Conservation (phyloP, 164 flowering plant genomes). For the Stephania japonica region DNA sequence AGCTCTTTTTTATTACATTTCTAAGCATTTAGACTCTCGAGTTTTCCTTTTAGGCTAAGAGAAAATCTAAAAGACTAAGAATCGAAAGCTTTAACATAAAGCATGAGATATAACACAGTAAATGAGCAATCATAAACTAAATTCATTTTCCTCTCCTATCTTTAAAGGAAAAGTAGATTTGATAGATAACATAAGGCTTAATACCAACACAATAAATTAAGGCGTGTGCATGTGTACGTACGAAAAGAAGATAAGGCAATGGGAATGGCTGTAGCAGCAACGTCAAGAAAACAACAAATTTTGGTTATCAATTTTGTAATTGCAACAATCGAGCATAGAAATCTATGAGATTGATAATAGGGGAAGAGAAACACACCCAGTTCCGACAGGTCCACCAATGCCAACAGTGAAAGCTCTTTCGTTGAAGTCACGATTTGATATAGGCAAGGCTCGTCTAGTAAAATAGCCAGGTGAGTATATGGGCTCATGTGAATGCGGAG, state of each 20-base stretch:
- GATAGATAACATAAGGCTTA: background rate
- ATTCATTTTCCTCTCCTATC: background rate
- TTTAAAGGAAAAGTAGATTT: background rate
- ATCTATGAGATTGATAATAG: background rate
- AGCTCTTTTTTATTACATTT: too few relatives aligned
- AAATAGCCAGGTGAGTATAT: constrained; percentile 91
- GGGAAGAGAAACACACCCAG: constrained; percentile 51
- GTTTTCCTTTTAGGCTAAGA: too few relatives aligned
- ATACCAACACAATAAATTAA: background rate
- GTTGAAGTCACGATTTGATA: constrained; percentile 57
- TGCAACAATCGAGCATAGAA: background rate
- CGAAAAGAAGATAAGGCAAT: background rate
- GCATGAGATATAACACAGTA: too few relatives aligned
- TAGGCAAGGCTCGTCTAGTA: constrained; percentile 72
- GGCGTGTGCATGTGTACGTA: background rate
- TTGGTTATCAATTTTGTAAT: too few relatives aligned
- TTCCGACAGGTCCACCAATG: constrained; percentile 98
- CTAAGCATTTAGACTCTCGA: too few relatives aligned
- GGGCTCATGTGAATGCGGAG: constrained; percentile 96
- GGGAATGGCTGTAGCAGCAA: background rate
- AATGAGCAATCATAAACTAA: too few relatives aligned
- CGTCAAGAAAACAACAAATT: background rate
- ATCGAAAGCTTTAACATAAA: background rate
- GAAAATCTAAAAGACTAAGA: background rate
- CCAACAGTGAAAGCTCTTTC: constrained; percentile 94